Percentiles rank a stretch among this genome's conserved stretches.
Evolutionary conservation across 2,329 filamentous ascomycete species (phyloP).

Genomic region (Diplodia mutila): DNA sequence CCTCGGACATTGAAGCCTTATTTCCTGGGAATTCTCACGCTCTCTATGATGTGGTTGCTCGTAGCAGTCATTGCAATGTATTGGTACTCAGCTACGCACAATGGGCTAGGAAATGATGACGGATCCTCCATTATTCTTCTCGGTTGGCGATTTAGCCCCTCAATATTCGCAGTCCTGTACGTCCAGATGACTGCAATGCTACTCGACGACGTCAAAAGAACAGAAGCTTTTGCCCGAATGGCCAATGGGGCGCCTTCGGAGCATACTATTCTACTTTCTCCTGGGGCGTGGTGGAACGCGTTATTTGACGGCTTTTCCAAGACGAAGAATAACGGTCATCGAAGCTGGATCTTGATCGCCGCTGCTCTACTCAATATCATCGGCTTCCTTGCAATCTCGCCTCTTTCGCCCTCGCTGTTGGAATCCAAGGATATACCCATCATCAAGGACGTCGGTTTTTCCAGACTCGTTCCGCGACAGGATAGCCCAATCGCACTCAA

Average conservation of each 20-base stretch:
- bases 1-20: too few species aligned
- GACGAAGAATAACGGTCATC: slow-evolving; percentile 27
- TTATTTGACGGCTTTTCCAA: slow-evolving; percentile 30
- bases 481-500: background rate
- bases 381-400: slow-evolving; percentile 29
- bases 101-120: slow-evolving; percentile 34
- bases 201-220: slow-evolving; percentile 34
- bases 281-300: slow-evolving; percentile 34
- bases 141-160: slow-evolving; percentile 36
- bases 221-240: slow-evolving; percentile 34
- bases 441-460: slow-evolving; percentile 8
- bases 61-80: background rate
- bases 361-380: slow-evolving; percentile 28
- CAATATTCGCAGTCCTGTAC: slow-evolving; percentile 35
- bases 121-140: slow-evolving; percentile 33
- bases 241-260: slow-evolving; percentile 28
- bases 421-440: slow-evolving; percentile 27
- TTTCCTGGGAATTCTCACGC: too few species aligned
- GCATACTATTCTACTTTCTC: slow-evolving; percentile 29
- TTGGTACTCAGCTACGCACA: slow-evolving; percentile 30
- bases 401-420: slow-evolving; percentile 31
- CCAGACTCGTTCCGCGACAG: background rate
- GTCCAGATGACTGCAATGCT: slow-evolving; percentile 31
- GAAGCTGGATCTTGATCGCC: slow-evolving; percentile 28
- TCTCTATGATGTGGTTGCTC: too few species aligned